phyloP scores from a whole-genome alignment of 2,329 filamentous ascomycete species.

The Trematosphaeria pertusa region DNA sequence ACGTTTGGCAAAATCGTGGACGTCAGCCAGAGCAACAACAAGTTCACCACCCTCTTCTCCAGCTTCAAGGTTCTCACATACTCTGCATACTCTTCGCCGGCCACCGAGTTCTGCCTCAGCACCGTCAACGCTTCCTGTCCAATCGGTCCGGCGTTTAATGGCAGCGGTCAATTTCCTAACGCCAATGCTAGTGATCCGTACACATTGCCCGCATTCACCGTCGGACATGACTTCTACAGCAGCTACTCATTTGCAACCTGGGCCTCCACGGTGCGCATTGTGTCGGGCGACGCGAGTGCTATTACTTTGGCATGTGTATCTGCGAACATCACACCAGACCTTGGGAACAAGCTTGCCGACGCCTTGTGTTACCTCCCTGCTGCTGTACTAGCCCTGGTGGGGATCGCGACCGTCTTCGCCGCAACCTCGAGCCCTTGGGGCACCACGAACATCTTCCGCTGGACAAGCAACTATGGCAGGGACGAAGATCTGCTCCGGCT shows the following conservation, averaged over 20 bases:
- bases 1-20: conserved; percentile 80
- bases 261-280: conserved; percentile 73
- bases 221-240: conserved; percentile 78
- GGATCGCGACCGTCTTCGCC: conserved; percentile 80
- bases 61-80: conserved; percentile 80
- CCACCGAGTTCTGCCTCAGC: conserved; percentile 68
- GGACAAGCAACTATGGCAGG: conserved; percentile 97
- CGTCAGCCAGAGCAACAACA: conserved; percentile 63
- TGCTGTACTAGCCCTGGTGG: conserved; percentile 79
- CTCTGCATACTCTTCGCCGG: conserved; percentile 64
- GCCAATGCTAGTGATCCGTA: conserved; percentile 59
- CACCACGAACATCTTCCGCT: conserved; percentile 85
- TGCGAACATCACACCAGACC: conserved; percentile 80
- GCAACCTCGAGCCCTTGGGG: conserved; percentile 95
- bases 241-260: conserved; percentile 88
- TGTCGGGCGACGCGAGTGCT: conserved; percentile 71
- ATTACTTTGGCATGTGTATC: conserved; percentile 80
- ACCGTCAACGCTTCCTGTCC: conserved; percentile 72
- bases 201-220: conserved; percentile 73
- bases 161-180: too few species aligned
- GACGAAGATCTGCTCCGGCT: conserved; percentile 90
- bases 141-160: conserved; percentile 76
- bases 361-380: conserved; percentile 79
- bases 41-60: conserved; percentile 75
- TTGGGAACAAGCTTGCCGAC: conserved; percentile 73